These are phyloP conservation scores for Kandelia obovata DNA, from an alignment of 345 rosid genomes.

Conservation along the genomic window DNA sequence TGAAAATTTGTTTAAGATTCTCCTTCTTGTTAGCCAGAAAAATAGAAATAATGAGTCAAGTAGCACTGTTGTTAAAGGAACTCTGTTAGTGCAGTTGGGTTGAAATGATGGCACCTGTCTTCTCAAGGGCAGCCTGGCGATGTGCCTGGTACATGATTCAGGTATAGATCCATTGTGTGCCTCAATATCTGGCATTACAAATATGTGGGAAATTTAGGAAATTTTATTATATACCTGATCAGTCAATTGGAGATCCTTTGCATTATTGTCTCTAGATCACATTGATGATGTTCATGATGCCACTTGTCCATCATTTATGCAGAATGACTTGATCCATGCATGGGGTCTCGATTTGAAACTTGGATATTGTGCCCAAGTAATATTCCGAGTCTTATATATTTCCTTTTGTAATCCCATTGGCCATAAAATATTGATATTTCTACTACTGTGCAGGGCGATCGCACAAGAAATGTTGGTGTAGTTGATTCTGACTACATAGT, in stretches of 20 bases:
- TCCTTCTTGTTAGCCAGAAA: not conserved
- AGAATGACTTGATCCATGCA: conserved; percentile 92
- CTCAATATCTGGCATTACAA: not conserved
- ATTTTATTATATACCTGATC: not conserved
- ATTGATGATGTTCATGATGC: not conserved
- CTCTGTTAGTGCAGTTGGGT: conserved; percentile 68
- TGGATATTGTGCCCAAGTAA: conserved; percentile 89
- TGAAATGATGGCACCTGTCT: conserved; percentile 98
- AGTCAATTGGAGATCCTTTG: not conserved
- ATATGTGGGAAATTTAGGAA: too few relatives aligned
- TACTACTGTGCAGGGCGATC: conserved; percentile 57
- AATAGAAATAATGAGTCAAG: not conserved
- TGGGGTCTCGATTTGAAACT: conserved; percentile 92
- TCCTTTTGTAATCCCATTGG: not conserved
- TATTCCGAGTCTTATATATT: conserved; percentile 5
- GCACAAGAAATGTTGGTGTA: conserved; percentile 83
- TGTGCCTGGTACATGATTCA: conserved; percentile 94
- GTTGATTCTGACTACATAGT: conserved; percentile 86
- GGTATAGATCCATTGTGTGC: conserved; percentile 37
- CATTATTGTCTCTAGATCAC: not conserved
- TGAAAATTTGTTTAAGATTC: too few relatives aligned
- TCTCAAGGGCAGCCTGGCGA: conserved; percentile 86
- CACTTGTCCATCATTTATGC: conserved; percentile 13
- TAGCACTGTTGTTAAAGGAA: not conserved
- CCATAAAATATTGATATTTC: conserved; percentile 6